These are phyloP conservation scores for Articulospora tetracladia DNA, from an alignment of 495 filamentous ascomycete species.

Conservation along the genomic window DNA sequence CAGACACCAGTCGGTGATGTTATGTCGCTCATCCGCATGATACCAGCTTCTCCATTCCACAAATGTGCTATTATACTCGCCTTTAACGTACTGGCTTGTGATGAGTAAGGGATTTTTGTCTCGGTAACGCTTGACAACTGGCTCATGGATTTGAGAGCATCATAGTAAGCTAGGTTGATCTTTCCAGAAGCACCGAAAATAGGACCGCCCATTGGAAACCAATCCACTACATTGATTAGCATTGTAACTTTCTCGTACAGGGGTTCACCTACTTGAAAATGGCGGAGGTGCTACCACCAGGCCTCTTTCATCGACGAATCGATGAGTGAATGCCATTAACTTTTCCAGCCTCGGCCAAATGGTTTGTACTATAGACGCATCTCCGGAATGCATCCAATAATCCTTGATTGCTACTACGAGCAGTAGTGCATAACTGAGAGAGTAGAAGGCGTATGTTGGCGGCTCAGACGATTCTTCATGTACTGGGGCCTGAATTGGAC, in stretches of 20 bases:
- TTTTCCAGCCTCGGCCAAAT: conserved; percentile 11
- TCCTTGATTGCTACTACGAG: conserved; percentile 14
- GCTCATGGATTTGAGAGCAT: conserved; percentile 16
- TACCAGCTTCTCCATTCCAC: conserved; percentile 9
- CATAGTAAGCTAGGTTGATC: conserved; percentile 15
- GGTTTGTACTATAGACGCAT: not conserved
- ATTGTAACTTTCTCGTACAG: not conserved
- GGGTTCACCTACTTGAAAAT: conserved; percentile 8
- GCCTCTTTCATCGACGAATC: conserved; percentile 11
- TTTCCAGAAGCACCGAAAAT: conserved; percentile 20
- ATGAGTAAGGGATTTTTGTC: conserved; percentile 1
- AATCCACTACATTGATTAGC: conserved; percentile 15
- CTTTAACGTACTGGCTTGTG: not conserved
- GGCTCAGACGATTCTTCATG: conserved; percentile 7
- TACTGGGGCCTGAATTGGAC: conserved; percentile 16
- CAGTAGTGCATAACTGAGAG: conserved; percentile 16
- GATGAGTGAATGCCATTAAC: conserved; percentile 9
- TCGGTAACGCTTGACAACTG: not conserved
- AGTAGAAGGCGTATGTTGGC: conserved; percentile 19
- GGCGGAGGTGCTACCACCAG: conserved; percentile 16
- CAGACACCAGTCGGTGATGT: conserved; percentile 3
- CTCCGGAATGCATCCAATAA: conserved; percentile 19
- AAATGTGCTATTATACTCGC: conserved; percentile 5
- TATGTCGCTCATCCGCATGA: conserved; percentile 12
- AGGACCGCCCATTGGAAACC: conserved; percentile 18